Conservation (phyloP, 2,329 filamentous ascomycete genomes). For the Trichothecium sympodiale region DNA sequence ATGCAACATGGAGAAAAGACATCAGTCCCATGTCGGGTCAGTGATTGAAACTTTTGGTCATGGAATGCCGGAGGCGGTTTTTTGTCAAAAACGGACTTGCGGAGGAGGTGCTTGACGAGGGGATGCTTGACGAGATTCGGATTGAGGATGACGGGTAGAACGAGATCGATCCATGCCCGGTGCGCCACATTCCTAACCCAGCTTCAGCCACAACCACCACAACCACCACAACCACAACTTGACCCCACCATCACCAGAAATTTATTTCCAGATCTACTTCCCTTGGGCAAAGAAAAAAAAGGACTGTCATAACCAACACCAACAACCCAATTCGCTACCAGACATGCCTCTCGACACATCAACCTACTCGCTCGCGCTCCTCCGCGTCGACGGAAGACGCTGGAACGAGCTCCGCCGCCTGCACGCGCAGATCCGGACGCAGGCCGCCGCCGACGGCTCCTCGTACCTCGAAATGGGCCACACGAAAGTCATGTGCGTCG, state of each 20-base stretch:
- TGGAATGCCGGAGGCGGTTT: background rate
- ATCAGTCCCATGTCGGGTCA: too few relatives aligned
- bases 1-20: too few relatives aligned
- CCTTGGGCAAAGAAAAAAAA: background rate
- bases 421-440: conserved; percentile 81
- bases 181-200: background rate
- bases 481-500: conserved; percentile 90
- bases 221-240: too few relatives aligned
- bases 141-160: too few relatives aligned
- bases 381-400: conserved; percentile 72
- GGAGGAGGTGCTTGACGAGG: background rate
- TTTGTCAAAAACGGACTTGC: background rate
- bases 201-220: conserved; percentile 10
- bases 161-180: too few relatives aligned
- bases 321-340: conserved; percentile 1
- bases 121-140: too few relatives aligned
- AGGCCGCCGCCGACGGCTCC: conserved; percentile 84
- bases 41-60: background rate
- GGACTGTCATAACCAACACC: background rate
- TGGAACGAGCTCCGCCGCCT: conserved; percentile 95
- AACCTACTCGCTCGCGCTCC: conserved; percentile 76
- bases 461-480: conserved; percentile 95
- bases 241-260: conserved; percentile 5
- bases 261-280: conserved; percentile 1
- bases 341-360: conserved; percentile 89